Conservation (phyloP, 2,329 filamentous ascomycete species). For the Botrytis deweyae region DNA sequence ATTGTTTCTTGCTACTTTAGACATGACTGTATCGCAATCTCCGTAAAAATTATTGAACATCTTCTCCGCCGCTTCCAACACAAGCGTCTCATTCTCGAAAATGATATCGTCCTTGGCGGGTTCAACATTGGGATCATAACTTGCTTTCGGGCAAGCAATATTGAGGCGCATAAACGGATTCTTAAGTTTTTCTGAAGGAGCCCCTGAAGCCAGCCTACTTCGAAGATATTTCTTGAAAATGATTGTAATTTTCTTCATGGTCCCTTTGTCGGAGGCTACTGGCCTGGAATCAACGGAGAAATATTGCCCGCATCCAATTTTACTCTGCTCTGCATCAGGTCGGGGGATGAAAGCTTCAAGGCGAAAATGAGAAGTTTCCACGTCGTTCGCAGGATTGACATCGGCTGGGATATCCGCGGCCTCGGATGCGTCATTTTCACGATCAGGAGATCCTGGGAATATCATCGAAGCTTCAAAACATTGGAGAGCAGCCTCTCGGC, state of each 20-base stretch:
- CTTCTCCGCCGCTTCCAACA: conserved; percentile 42
- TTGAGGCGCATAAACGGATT: conserved; percentile 64
- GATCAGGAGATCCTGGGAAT: conserved; percentile 28
- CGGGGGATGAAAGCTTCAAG: conserved; percentile 60
- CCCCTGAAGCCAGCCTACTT: conserved; percentile 30
- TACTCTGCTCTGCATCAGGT: conserved; percentile 46
- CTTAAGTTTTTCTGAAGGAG: conserved; percentile 39
- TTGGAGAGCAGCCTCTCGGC: conserved; percentile 53
- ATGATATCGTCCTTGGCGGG: conserved; percentile 70
- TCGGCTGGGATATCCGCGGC: background rate
- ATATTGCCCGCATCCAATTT: conserved; percentile 55
- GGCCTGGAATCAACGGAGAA: conserved; percentile 69
- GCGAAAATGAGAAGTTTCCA: conserved; percentile 39
- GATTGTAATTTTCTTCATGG: conserved; percentile 57
- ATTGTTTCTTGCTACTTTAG: background rate
- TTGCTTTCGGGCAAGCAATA: conserved; percentile 59
- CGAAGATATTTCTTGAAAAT: conserved; percentile 54
- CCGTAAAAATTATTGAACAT: conserved; percentile 37
- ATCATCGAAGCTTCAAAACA: conserved; percentile 46
- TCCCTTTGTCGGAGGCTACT: conserved; percentile 54
- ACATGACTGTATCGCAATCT: conserved; percentile 2
- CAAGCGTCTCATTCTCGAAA: conserved; percentile 55
- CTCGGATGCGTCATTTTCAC: background rate
- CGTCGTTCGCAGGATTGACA: background rate
- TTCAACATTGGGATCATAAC: conserved; percentile 72